Evolutionary conservation across 2,329 filamentous ascomycete genomes (phyloP).

Genomic region (Camillea tinctor): DNA sequence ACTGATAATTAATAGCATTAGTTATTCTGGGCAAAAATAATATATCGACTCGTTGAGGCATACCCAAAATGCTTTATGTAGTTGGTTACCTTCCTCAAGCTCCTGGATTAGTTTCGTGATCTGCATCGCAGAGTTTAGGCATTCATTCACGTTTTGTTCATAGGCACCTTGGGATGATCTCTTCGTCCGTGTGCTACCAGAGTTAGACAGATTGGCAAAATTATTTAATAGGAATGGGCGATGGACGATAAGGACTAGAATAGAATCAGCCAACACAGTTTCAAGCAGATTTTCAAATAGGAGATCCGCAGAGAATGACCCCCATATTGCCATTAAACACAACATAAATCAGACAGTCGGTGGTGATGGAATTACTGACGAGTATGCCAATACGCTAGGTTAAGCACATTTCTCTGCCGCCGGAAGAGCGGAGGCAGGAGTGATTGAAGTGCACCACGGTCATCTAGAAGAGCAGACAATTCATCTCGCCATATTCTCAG

Average conservation of each 20-base stretch:
- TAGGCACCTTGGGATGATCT: constrained; percentile 13
- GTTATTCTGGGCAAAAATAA: background rate
- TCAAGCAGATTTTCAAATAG: background rate
- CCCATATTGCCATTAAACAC: background rate
- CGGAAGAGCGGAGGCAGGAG: constrained; percentile 49
- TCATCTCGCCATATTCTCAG: constrained; percentile 45
- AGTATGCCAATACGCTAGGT: constrained; percentile 35
- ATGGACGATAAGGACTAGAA: constrained; percentile 29
- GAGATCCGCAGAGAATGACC: background rate
- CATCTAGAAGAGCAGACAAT: constrained; percentile 43
- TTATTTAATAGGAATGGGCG: constrained; percentile 33
- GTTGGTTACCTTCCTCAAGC: constrained; percentile 33
- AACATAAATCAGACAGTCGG: background rate
- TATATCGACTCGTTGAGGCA: constrained; percentile 4
- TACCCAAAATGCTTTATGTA: constrained; percentile 43
- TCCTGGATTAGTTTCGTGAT: constrained; percentile 40
- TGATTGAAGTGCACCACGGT: constrained; percentile 40
- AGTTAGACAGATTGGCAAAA: constrained; percentile 22
- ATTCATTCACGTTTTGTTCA: constrained; percentile 32
- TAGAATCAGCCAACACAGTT: background rate
- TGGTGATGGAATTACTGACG: background rate
- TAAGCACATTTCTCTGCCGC: constrained; percentile 37
- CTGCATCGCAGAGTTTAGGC: constrained; percentile 39
- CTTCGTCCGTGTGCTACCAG: constrained; percentile 11
- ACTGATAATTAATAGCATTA: constrained; percentile 16